Conservation (phyloP, 768 basidiomycete species). For the Auriculariales sp. region DNA sequence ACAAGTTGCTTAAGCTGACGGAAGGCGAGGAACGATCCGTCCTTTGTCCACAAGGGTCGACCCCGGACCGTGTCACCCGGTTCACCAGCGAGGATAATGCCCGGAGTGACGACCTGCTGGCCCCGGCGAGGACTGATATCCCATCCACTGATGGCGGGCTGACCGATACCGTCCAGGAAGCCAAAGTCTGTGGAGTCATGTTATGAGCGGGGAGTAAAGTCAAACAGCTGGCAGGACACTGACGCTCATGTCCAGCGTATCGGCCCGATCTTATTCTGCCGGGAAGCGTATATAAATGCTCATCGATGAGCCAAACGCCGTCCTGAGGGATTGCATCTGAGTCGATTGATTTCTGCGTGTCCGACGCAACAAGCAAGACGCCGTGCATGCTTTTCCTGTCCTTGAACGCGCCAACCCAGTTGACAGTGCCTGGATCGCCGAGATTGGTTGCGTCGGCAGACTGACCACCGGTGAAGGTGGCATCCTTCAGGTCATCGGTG, state of each 20-base stretch:
- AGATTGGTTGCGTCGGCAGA: slow-evolving; percentile 21
- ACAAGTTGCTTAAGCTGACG: slow-evolving; percentile 19
- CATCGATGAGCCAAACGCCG: slow-evolving; percentile 26
- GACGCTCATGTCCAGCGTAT: slow-evolving; percentile 15
- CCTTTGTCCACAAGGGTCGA: slow-evolving; percentile 19
- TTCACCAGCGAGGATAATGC: slow-evolving; percentile 14
- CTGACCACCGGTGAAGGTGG: slow-evolving; percentile 28
- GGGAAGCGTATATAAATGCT: slow-evolving; percentile 21
- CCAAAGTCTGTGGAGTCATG: slow-evolving; percentile 8
- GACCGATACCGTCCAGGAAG: slow-evolving; percentile 17
- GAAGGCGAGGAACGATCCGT: slow-evolving; percentile 18
- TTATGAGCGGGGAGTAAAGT: background rate
- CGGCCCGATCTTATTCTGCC: slow-evolving; percentile 18
- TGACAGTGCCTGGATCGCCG: slow-evolving; percentile 20
- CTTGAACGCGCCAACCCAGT: slow-evolving; percentile 34
- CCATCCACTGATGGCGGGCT: slow-evolving; percentile 16
- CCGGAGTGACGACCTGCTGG: slow-evolving; percentile 13
- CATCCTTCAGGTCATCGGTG: slow-evolving; percentile 23
- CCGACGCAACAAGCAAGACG: slow-evolving; percentile 34
- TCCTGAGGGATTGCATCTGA: slow-evolving; percentile 10
- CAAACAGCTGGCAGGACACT: background rate
- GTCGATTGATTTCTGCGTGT: slow-evolving; percentile 22
- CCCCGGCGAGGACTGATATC: slow-evolving; percentile 7
- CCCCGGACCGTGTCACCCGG: slow-evolving; percentile 12
- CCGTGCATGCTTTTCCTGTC: slow-evolving; percentile 28